Conservation (phyloP, 176 grass and related monocot genomes). For the Oryza nivara region DNA sequence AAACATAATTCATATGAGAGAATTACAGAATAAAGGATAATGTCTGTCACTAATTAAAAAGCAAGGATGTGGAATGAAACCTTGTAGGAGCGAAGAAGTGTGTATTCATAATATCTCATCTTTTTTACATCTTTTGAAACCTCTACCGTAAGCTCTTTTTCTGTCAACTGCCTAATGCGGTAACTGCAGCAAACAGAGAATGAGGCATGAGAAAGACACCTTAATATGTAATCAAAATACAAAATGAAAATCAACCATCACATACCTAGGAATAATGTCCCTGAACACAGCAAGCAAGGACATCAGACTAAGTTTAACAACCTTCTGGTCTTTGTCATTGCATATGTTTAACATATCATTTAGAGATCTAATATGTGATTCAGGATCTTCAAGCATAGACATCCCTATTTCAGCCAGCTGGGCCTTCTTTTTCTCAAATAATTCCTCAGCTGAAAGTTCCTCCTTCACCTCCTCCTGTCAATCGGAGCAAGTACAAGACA, state of each 20-base stretch:
- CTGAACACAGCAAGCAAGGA: constrained; percentile 94
- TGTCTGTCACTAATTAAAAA: constrained; percentile 17
- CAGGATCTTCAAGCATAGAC: constrained; percentile 89
- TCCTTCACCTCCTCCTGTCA: constrained; percentile 82
- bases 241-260: constrained; percentile 18
- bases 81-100: constrained; percentile 88
- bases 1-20: constrained; percentile 19
- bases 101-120: constrained; percentile 82
- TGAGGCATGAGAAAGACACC: constrained; percentile 8
- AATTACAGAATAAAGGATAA: constrained; percentile 1
- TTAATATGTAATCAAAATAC: background rate
- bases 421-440: constrained; percentile 82
- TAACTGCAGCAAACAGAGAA: constrained; percentile 65
- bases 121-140: constrained; percentile 88
- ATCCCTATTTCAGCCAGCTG: constrained; percentile 86
- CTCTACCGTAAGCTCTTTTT: constrained; percentile 87
- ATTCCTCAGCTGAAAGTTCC: constrained; percentile 93
- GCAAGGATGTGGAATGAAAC: constrained; percentile 42
- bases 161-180: constrained; percentile 83
- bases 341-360: constrained; percentile 84
- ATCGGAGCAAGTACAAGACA: constrained; percentile 33
- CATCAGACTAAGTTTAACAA: constrained; percentile 86
- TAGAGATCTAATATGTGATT: constrained; percentile 81
- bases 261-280: constrained; percentile 79
- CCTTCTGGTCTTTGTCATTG: constrained; percentile 70